These are phyloP conservation scores for Litsea cubeba DNA, from an alignment of 164 flowering plant species.

Conservation along the genomic window DNA sequence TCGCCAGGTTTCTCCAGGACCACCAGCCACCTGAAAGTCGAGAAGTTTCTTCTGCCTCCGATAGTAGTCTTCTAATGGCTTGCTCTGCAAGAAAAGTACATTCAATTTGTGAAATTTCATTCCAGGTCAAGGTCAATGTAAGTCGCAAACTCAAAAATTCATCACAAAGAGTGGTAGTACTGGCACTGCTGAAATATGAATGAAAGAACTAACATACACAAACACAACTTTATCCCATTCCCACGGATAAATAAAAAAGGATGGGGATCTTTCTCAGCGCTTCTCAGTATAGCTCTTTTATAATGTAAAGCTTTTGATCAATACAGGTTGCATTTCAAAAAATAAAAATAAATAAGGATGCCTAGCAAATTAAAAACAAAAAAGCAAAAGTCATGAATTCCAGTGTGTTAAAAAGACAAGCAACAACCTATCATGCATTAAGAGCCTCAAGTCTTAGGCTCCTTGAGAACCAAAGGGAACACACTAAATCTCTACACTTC, in stretches of 20 bases:
- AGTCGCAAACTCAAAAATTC: neutral
- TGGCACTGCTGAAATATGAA: too few species aligned
- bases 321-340: neutral
- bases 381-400: neutral
- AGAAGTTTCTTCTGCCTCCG: constrained; percentile 76
- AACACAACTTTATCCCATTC: too few species aligned
- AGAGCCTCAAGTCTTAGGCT: neutral
- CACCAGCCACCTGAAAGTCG: constrained; percentile 59
- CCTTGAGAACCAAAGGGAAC: too few species aligned
- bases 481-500: too few species aligned
- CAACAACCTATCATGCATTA: neutral
- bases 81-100: constrained; percentile 35
- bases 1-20: constrained; percentile 82
- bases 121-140: neutral
- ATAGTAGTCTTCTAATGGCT: constrained; percentile 85
- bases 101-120: neutral
- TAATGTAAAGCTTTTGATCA: too few species aligned
- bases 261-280: too few species aligned
- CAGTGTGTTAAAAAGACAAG: neutral
- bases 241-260: too few species aligned
- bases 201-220: too few species aligned
- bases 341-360: neutral
- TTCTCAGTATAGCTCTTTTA: too few species aligned
- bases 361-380: neutral
- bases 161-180: too few species aligned